Evolutionary conservation across 2,329 filamentous ascomycete genomes (phyloP).

Genomic region (Colletotrichum acutatum): DNA sequence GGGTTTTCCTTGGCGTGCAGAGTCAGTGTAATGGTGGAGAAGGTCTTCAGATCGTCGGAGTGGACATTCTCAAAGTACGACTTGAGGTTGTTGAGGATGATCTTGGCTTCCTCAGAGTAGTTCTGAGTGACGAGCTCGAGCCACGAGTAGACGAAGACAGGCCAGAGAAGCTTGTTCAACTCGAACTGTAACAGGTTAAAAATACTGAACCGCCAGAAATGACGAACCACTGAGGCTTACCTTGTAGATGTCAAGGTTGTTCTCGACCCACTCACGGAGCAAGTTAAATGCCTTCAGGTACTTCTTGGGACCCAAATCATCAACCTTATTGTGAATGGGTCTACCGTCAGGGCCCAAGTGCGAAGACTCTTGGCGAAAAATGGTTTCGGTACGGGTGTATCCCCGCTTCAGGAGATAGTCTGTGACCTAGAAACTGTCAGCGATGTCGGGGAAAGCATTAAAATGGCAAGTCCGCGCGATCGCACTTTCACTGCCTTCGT

Average conservation of each 20-base stretch:
- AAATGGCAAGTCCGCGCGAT: not conserved
- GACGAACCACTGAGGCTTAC: constrained; percentile 50
- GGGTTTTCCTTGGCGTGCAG: constrained; percentile 82
- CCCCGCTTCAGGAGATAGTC: constrained; percentile 97
- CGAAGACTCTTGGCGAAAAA: constrained; percentile 90
- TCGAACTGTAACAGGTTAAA: constrained; percentile 71
- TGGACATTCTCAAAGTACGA: constrained; percentile 80
- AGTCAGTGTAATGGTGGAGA: constrained; percentile 80
- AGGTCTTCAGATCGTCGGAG: constrained; percentile 79
- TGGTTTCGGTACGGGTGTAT: constrained; percentile 91
- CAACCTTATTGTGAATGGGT: constrained; percentile 72
- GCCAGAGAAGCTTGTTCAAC: constrained; percentile 88
- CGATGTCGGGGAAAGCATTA: not conserved
- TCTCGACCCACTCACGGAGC: constrained; percentile 86
- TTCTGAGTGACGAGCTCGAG: constrained; percentile 80
- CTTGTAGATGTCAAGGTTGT: constrained; percentile 94
- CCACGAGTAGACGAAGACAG: constrained; percentile 92
- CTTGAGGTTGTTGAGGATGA: constrained; percentile 77
- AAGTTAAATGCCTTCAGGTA: constrained; percentile 81
- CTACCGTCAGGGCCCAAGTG: constrained; percentile 84
- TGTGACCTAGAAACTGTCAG: constrained; percentile 67
- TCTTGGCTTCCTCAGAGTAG: constrained; percentile 77
- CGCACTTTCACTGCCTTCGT: too few species aligned
- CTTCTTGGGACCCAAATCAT: constrained; percentile 79
- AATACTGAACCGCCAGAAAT: not conserved